These are phyloP conservation scores for Pseudogymnoascus sp. DNA, from an alignment of 2,329 filamentous ascomycete genomes.

Conservation along the genomic window DNA sequence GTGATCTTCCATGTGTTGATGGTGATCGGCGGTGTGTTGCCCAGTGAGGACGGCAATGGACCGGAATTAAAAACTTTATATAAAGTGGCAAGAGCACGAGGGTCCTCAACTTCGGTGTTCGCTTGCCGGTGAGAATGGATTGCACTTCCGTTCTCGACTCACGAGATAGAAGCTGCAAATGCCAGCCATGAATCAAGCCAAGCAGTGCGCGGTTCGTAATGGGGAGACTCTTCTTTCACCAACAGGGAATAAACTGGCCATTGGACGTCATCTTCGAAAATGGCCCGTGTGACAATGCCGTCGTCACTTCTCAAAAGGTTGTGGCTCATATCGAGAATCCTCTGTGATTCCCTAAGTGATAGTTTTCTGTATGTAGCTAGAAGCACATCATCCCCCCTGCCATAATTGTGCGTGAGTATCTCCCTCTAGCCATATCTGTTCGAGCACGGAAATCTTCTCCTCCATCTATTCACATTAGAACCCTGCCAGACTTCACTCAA, in stretches of 20 bases:
- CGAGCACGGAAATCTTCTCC: background rate
- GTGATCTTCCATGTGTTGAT: background rate
- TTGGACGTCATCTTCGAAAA: background rate
- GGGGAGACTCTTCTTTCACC: background rate
- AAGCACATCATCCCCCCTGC: background rate
- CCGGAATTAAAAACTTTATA: background rate
- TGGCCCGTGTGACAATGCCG: background rate
- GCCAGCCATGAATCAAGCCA: background rate
- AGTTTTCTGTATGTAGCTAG: background rate
- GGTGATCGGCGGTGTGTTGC: background rate
- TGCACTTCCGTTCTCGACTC: background rate
- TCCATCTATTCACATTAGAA: conserved; percentile 14
- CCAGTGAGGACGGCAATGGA: background rate
- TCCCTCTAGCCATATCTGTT: background rate
- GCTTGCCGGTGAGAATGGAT: background rate
- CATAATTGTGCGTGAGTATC: background rate
- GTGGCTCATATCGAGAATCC: background rate
- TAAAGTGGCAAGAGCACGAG: background rate
- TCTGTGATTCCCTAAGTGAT: background rate
- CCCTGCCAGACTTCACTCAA: conserved; percentile 16
- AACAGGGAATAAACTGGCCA: background rate
- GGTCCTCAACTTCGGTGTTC: background rate
- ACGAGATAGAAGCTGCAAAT: background rate
- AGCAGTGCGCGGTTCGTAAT: background rate
- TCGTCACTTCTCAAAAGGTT: background rate